phyloP scores from a whole-genome alignment of 1,139 yeast genomes.

The Torulaspora pretoriensis region DNA sequence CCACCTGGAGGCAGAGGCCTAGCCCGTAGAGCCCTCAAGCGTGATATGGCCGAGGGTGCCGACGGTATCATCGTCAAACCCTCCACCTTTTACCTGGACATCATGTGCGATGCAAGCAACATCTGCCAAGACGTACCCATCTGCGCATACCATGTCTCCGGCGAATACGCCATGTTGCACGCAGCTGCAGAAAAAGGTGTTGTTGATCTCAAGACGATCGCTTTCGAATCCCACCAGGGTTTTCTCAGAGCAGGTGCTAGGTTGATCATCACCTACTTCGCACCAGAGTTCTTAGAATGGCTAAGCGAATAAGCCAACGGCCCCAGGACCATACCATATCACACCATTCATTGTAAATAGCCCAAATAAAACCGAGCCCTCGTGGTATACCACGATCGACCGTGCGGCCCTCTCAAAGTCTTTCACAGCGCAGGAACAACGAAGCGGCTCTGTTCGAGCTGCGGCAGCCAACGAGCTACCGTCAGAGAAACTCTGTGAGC shows the following conservation, averaged over 20 bases:
- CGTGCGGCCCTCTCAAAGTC: no score
- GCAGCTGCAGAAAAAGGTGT: slow-evolving; percentile 98
- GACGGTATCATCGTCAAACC: slow-evolving; percentile 96
- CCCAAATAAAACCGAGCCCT: neutral
- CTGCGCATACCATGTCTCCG: slow-evolving; percentile 95
- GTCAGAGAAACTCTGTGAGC: no score
- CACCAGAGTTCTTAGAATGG: slow-evolving; percentile 97
- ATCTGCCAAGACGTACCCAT: slow-evolving; percentile 81
- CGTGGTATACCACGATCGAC: no score
- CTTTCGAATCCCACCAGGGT: slow-evolving; percentile 89
- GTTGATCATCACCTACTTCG: slow-evolving; percentile 82
- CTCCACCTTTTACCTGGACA: slow-evolving; percentile 91
- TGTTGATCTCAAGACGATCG: slow-evolving; percentile 81
- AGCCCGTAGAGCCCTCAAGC: slow-evolving; percentile 81
- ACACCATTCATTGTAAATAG: slow-evolving; percentile 3
- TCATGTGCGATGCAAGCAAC: slow-evolving; percentile 81
- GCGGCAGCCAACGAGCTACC: no score
- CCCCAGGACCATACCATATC: neutral
- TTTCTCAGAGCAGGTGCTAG: slow-evolving; percentile 95
- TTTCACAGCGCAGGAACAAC: no score
- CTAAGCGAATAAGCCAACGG: slow-evolving; percentile 7
- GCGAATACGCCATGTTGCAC: slow-evolving; percentile 96
- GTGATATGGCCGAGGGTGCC: slow-evolving; percentile 91
- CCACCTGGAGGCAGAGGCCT: slow-evolving; percentile 92
- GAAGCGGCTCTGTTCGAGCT: no score